Base-by-base conservation (phyloP, 2,329 filamentous ascomycete genomes). In the Verticillium nonalfalfae region DNA sequence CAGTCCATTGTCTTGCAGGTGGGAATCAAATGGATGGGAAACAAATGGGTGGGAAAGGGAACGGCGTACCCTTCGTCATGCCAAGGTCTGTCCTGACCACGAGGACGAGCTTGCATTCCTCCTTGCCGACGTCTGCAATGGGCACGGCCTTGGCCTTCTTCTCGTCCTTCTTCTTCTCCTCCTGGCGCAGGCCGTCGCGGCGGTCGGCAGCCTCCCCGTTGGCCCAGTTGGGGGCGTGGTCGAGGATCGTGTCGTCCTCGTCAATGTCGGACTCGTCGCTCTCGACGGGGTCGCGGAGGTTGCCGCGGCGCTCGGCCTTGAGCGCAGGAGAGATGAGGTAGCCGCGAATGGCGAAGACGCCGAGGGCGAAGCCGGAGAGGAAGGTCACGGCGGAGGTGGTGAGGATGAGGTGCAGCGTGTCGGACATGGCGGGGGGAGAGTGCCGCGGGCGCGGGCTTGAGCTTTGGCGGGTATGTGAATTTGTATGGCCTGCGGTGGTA, bases 91-190 rank as follows among this genome's bases (percentile, higher is more conserved):
- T 97, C 72, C 95, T 81, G 60, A 98, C 94, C 4, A 97, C 91
- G 38, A 99, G 80, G 14, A 97, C 91, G 62, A 98, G 81, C 78
- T 98, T 98, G 80, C 94, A 97, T 75, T 97, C 93, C 75, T 97
- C 93, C 31, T 79, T 81, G 31, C 40, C 45, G 14, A 14, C 15
- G 45, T 75, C 79, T 21, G 68, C 69, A 52, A 70, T 70, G 58
- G 68, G 65, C 40, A 75, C 79, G 26, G 68, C 69, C 50, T 70
- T 70, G 58, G 68, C 65, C 54, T 68, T 68, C 69, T 77, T 76
- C 70, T 78, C 78, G 65, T 73, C 78, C 68, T 81, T 68, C 68
- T 82, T 77, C 15, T 75, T 66, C 38, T 58, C 40, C 21, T 64
- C 61, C 59, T 67, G 66, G 52, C 79, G 76, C 63, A 89, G 72